Evolutionary conservation across 2,329 filamentous ascomycete genomes (phyloP), one percentile per base, ranked within the genome.

Genomic region (Colletotrichum chlorophyti): DNA sequence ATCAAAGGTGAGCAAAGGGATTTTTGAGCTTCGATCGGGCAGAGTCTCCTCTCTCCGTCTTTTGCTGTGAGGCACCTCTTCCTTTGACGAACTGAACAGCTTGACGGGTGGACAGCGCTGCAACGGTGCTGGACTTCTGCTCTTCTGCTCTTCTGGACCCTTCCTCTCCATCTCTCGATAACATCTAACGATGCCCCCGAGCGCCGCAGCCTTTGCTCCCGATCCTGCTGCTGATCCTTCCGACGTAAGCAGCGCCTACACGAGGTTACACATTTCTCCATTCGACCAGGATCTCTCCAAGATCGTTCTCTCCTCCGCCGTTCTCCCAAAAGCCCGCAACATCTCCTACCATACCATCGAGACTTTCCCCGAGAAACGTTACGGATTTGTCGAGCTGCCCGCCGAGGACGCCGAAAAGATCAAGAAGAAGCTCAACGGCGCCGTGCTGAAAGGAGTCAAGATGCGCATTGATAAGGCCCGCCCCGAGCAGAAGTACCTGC

Each of bases 371-470:
- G 95, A 99, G 64, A 90, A 86, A 70, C 88, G 85, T 50, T 99
- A 92, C 85, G 95, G 94, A 53, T 99, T 91, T 76, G 80, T 98
- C 59, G 93, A 96, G 42, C 76, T 99, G 32, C 93, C 93, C 1
- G 76, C 72, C 3, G 84, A 86, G 74, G 93, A 96, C 64, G 95
- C 94, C 9, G 90, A 94, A n/a, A 96, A 93, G 73, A 76, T 98
- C 51, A 92, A 88, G 77, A 94, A 90, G 76, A 98, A 95, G 77
- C 82, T 98, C 46, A 91, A 97, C 79, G 94, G 94, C 27, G 85
- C 89, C 2, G 89, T 91, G 21, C 76, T 99, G 54, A 95, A 90
- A 70, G 95, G 95, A 8, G 81, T 82, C 60, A 98, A 97, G 74
- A 85, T 98, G 66, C 86, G 86, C 58, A 85, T 99, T 58, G 91